phyloP scores from a whole-genome alignment of 306 rosid species.

The Cicer yamashitae region DNA sequence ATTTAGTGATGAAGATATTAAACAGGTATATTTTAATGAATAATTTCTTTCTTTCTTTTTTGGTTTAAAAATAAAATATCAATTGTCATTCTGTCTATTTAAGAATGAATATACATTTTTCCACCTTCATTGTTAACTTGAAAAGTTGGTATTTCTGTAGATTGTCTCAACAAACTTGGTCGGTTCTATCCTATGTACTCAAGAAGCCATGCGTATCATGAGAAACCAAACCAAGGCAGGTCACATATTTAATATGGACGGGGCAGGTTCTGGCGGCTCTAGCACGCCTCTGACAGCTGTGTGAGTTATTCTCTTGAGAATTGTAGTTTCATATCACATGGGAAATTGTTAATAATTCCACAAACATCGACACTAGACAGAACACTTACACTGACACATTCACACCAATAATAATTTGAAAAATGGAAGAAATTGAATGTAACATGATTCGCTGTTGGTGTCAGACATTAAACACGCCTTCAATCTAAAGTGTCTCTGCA shows the following conservation, averaged over 20 bases:
- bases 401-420: no score
- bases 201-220: constrained; percentile 89
- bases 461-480: no score
- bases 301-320: constrained; percentile 59
- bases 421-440: no score
- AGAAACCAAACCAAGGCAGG: constrained; percentile 74
- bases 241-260: constrained; percentile 95
- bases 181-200: constrained; percentile 89
- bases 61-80: not conserved
- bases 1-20: constrained; percentile 88
- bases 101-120: not conserved
- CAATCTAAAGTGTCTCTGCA: no score
- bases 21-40: constrained; percentile 61
- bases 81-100: not conserved
- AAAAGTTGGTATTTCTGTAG: constrained; percentile 49
- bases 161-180: constrained; percentile 95
- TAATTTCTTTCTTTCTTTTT: constrained; percentile 1
- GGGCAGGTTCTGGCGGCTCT: constrained; percentile 97
- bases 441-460: no score
- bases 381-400: no score
- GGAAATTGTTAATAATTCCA: constrained; percentile 16
- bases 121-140: constrained; percentile 4
- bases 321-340: constrained; percentile 29
- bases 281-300: constrained; percentile 97
- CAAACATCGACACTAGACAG: no score